phyloP scores from a whole-genome alignment of 2,329 filamentous ascomycete genomes.

The Orbilia javanica region DNA sequence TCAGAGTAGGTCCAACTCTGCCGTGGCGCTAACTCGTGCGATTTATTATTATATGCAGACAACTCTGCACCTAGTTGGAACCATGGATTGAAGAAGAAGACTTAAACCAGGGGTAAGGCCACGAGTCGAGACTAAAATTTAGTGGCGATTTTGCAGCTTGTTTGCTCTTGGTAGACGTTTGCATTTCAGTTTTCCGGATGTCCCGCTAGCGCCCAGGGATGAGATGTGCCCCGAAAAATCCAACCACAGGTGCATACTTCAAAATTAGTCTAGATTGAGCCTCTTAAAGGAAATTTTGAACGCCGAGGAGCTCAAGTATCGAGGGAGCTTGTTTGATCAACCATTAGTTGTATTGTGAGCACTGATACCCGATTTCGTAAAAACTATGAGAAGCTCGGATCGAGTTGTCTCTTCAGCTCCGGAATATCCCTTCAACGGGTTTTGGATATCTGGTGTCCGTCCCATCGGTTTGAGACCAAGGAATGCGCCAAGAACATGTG shows the following conservation, averaged over 20 bases:
- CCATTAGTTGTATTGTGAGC: background rate
- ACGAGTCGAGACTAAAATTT: constrained; percentile 8
- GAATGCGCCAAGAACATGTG: constrained; percentile 2
- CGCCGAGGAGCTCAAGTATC: background rate
- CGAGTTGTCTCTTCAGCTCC: background rate
- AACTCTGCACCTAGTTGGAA: background rate
- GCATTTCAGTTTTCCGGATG: background rate
- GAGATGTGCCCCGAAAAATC: background rate
- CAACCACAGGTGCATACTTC: background rate
- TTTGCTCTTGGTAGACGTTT: constrained; percentile 4
- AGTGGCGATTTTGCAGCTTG: background rate
- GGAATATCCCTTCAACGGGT: constrained; percentile 7
- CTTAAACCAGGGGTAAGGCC: background rate
- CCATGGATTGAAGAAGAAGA: background rate
- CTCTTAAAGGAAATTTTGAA: background rate
- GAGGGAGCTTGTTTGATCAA: background rate
- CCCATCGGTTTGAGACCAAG: background rate
- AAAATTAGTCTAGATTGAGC: background rate
- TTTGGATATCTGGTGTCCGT: background rate
- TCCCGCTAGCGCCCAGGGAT: background rate
- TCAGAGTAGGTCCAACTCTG: background rate
- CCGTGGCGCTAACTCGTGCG: constrained; percentile 5
- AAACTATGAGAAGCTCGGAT: background rate
- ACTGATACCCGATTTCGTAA: background rate
- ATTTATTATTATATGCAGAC: constrained; percentile 20